Percentiles rank a stretch among this genome's conserved stretches.
Conservation (phyloP, 768 basidiomycete genomes). For the Myochromella boudieri region DNA sequence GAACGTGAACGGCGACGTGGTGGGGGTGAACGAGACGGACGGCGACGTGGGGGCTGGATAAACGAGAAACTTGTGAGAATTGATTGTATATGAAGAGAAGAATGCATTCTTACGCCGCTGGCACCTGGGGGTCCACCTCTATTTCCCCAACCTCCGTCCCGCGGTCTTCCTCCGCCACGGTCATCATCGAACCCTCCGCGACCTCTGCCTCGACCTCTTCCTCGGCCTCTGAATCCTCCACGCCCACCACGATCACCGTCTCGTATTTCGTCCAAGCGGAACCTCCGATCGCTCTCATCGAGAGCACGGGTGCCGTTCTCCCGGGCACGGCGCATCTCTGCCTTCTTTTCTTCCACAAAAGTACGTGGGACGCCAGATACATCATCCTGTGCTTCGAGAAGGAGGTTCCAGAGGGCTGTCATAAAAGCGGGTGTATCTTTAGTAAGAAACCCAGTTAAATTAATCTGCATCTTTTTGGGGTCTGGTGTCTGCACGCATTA, state of each 20-base stretch:
- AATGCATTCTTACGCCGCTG: slow-evolving; percentile 30
- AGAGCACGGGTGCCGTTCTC: slow-evolving; percentile 64
- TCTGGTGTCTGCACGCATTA: slow-evolving; percentile 66
- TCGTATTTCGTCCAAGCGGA: slow-evolving; percentile 66
- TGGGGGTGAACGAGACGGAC: slow-evolving; percentile 48
- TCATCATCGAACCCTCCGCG: slow-evolving; percentile 45
- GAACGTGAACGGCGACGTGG: slow-evolving; percentile 46
- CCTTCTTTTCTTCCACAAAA: slow-evolving; percentile 91
- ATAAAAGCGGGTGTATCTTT: slow-evolving; percentile 86
- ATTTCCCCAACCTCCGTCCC: slow-evolving; percentile 69
- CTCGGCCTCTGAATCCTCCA: slow-evolving; percentile 50
- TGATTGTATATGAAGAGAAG: background rate
- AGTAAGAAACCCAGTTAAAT: slow-evolving; percentile 89
- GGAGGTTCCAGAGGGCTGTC: slow-evolving; percentile 82
- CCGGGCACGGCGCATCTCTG: slow-evolving; percentile 75
- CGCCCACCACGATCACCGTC: slow-evolving; percentile 55
- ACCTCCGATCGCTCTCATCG: slow-evolving; percentile 70
- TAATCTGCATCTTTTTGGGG: slow-evolving; percentile 94
- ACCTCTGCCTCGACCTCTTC: slow-evolving; percentile 59
- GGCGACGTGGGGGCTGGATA: slow-evolving; percentile 43
- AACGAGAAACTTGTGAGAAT: slow-evolving; percentile 9
- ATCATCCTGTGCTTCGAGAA: slow-evolving; percentile 91
- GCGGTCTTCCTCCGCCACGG: slow-evolving; percentile 51
- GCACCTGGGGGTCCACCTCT: slow-evolving; percentile 50
- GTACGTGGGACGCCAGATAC: slow-evolving; percentile 87